Conservation (phyloP, 2,329 filamentous ascomycete genomes). For the Penicillium digitatum region DNA sequence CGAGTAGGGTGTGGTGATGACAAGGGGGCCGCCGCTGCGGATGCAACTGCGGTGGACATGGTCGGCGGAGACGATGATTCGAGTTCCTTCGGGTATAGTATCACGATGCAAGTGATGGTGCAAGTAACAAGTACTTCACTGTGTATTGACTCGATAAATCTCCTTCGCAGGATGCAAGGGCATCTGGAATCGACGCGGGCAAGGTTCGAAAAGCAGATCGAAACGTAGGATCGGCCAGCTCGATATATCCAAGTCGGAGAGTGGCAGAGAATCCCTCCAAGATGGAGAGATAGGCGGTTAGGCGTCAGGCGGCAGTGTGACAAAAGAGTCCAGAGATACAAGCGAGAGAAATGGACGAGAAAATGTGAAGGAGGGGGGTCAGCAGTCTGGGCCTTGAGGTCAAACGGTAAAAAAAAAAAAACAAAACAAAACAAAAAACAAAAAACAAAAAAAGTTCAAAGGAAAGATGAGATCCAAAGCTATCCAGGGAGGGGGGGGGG, state of each 20-base stretch:
- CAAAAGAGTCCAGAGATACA: conserved; percentile 3
- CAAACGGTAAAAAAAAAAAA: background rate
- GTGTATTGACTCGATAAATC: background rate
- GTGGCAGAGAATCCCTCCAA: background rate
- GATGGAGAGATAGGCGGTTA: conserved; percentile 10
- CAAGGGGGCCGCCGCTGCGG: conserved; percentile 43
- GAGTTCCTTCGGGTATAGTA: background rate
- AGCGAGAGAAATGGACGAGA: conserved; percentile 14
- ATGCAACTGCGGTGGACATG: conserved; percentile 50
- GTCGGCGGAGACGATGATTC: conserved; percentile 5
- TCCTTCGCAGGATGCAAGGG: conserved; percentile 1
- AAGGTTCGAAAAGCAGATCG: background rate
- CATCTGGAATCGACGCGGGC: conserved; percentile 1
- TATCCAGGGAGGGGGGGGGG: too few relatives aligned
- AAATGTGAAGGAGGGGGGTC: conserved; percentile 5
- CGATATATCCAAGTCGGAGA: conserved; percentile 1
- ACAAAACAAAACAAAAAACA: conserved; percentile 7
- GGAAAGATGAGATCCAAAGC: conserved; percentile 2
- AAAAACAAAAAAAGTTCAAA: conserved; percentile 3
- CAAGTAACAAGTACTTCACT: background rate
- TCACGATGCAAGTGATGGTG: background rate
- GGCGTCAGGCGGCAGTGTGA: conserved; percentile 10
- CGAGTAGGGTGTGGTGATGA: conserved; percentile 43
- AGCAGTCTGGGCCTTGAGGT: conserved; percentile 13
- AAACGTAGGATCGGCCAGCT: conserved; percentile 4